Evolutionary conservation across 2,329 filamentous ascomycete genomes (phyloP).

Genomic region (Exophiala sideris): DNA sequence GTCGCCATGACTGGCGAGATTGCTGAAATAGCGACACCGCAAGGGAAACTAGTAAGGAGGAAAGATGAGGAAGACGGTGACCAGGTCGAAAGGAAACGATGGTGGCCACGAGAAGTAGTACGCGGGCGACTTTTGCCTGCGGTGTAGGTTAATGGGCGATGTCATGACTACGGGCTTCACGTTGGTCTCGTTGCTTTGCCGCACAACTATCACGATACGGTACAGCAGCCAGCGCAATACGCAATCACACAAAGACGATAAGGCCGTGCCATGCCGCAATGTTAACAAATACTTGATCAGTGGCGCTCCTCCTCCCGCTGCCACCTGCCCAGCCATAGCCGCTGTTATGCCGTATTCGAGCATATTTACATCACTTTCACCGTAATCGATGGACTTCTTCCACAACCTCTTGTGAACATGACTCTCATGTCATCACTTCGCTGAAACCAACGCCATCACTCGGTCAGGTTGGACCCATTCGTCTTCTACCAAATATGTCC

Average conservation of each 20-base stretch:
- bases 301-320: too few species aligned
- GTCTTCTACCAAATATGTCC: slow-evolving; percentile 21
- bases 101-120: slow-evolving; percentile 13
- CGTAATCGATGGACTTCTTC: too few species aligned
- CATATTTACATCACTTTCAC: too few species aligned
- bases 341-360: too few species aligned
- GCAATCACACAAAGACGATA: neutral
- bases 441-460: neutral
- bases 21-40: slow-evolving; percentile 1
- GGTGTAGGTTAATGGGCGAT: slow-evolving; percentile 4
- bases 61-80: neutral
- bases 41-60: neutral
- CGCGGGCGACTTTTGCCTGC: slow-evolving; percentile 23
- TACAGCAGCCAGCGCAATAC: neutral
- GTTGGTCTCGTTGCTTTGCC: neutral
- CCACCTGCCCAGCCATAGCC: too few species aligned
- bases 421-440: neutral
- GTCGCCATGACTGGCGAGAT: slow-evolving; percentile 23
- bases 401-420: too few species aligned
- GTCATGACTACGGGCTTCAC: slow-evolving; percentile 10
- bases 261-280: too few species aligned
- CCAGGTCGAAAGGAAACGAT: neutral
- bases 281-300: too few species aligned
- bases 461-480: slow-evolving; percentile 7
- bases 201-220: neutral